phyloP scores from a whole-genome alignment of 2,329 filamentous ascomycete genomes.

The Talaromyces sp. region DNA sequence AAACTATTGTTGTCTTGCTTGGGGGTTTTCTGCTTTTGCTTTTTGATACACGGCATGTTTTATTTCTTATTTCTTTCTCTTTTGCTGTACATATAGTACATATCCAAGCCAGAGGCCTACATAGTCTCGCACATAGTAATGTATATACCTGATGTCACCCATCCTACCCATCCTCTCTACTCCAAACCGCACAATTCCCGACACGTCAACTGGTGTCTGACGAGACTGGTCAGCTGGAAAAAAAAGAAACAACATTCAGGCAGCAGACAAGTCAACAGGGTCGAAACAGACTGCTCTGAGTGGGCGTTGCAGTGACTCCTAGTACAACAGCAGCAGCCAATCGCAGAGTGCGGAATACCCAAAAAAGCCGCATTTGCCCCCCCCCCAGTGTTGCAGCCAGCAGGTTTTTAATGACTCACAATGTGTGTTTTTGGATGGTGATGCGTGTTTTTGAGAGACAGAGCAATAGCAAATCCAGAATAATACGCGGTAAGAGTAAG shows the following conservation, averaged over 20 bases:
- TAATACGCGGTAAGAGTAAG: neutral
- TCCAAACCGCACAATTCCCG: neutral
- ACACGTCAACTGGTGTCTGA: neutral
- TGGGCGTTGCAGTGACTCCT: neutral
- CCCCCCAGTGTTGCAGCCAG: neutral
- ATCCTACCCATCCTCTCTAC: neutral
- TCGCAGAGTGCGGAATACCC: neutral
- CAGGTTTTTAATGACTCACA: neutral
- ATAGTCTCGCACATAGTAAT: neutral
- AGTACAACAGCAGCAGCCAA: neutral
- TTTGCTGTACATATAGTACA: neutral
- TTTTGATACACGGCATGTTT: neutral
- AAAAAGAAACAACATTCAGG: neutral
- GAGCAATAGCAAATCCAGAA: neutral
- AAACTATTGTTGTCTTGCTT: neutral
- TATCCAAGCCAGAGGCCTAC: neutral
- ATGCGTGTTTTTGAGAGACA: neutral
- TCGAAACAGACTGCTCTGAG: neutral
- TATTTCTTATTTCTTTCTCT: neutral
- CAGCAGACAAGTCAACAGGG: neutral
- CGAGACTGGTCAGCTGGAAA: neutral
- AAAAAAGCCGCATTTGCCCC: constrained; percentile 2
- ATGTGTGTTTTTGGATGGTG: neutral
- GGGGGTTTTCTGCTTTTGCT: neutral
- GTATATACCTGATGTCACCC: neutral